phyloP scores from a whole-genome alignment of 2,329 filamentous ascomycete genomes.

The Lecanicillium sp. region DNA sequence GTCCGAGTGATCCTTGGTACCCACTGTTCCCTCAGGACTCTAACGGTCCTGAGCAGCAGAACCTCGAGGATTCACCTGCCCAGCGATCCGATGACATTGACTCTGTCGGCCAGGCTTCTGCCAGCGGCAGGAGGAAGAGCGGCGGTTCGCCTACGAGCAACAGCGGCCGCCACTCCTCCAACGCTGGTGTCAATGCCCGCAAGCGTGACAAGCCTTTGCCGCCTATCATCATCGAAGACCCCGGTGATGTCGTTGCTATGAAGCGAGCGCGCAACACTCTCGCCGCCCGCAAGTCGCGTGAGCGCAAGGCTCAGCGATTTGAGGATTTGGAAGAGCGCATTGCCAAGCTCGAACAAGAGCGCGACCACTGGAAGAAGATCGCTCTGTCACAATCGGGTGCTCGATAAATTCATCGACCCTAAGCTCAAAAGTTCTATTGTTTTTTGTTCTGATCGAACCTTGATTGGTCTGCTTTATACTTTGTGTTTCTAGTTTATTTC shows the following conservation, averaged over 20 bases:
- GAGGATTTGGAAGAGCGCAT: slow-evolving; percentile 69
- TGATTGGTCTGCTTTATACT: background rate
- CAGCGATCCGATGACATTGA: slow-evolving; percentile 41
- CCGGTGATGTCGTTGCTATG: slow-evolving; percentile 65
- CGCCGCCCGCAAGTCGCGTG: slow-evolving; percentile 86
- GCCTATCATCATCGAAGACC: slow-evolving; percentile 68
- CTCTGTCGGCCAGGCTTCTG: slow-evolving; percentile 29
- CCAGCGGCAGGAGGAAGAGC: slow-evolving; percentile 39
- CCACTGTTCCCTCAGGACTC: slow-evolving; percentile 59
- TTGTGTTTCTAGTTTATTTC: background rate
- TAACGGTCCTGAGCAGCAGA: slow-evolving; percentile 17
- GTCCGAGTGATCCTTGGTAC: slow-evolving; percentile 54
- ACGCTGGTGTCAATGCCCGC: slow-evolving; percentile 62
- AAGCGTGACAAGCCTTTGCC: slow-evolving; percentile 75
- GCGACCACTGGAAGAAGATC: slow-evolving; percentile 56
- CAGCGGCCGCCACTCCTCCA: slow-evolving; percentile 54
- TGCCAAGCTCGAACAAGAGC: slow-evolving; percentile 56
- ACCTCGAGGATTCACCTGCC: slow-evolving; percentile 32
- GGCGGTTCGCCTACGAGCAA: slow-evolving; percentile 29
- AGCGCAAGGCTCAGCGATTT: slow-evolving; percentile 72
- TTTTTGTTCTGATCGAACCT: slow-evolving; percentile 8
- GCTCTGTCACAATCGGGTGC: slow-evolving; percentile 34
- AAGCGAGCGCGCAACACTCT: slow-evolving; percentile 93
- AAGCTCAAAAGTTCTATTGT: slow-evolving; percentile 13
- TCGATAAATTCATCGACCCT: slow-evolving; percentile 17